Conservation (phyloP, 2,329 filamentous ascomycete genomes). For the Daldinia sp. region DNA sequence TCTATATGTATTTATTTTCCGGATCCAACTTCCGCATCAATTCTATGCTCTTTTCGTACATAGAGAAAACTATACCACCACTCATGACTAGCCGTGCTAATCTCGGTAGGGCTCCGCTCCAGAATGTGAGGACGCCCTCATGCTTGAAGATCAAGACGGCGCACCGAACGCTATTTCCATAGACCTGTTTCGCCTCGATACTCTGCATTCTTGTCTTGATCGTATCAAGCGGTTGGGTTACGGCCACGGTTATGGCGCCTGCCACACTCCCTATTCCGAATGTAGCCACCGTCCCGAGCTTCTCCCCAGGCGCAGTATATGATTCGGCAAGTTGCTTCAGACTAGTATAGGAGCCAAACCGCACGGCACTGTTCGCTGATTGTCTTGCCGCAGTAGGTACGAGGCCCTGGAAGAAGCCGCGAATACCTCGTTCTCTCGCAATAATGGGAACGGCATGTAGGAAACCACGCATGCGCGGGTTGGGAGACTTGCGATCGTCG, state of each 20-base stretch:
- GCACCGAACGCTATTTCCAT: slow-evolving; percentile 90
- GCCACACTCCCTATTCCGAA: slow-evolving; percentile 92
- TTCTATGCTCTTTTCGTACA: slow-evolving; percentile 98
- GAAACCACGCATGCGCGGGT: slow-evolving; percentile 91
- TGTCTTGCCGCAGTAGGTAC: slow-evolving; percentile 94
- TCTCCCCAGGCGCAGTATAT: slow-evolving; percentile 94
- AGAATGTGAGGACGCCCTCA: slow-evolving; percentile 90
- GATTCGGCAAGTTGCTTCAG: slow-evolving; percentile 91
- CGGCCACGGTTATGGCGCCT: slow-evolving; percentile 89
- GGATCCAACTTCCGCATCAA: slow-evolving; percentile 84
- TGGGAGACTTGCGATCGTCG: slow-evolving; percentile 88
- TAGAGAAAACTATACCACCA: slow-evolving; percentile 97
- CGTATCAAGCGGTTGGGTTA: slow-evolving; percentile 83
- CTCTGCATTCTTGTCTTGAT: slow-evolving; percentile 99
- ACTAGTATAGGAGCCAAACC: slow-evolving; percentile 91
- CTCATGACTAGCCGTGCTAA: slow-evolving; percentile 88
- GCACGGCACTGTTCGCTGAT: slow-evolving; percentile 91
- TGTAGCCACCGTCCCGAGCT: slow-evolving; percentile 86
- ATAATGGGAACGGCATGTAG: slow-evolving; percentile 91
- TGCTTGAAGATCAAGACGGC: slow-evolving; percentile 86
- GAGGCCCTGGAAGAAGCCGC: slow-evolving; percentile 97
- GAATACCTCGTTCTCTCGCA: slow-evolving; percentile 84
- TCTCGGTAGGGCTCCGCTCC: slow-evolving; percentile 91
- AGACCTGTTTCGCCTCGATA: slow-evolving; percentile 81
- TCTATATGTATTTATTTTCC: slow-evolving; percentile 81